Evolutionary conservation across 2,329 filamentous ascomycete species (phyloP), one percentile per base, ranked within the genome.

Genomic region (Aspergillus sp.): DNA sequence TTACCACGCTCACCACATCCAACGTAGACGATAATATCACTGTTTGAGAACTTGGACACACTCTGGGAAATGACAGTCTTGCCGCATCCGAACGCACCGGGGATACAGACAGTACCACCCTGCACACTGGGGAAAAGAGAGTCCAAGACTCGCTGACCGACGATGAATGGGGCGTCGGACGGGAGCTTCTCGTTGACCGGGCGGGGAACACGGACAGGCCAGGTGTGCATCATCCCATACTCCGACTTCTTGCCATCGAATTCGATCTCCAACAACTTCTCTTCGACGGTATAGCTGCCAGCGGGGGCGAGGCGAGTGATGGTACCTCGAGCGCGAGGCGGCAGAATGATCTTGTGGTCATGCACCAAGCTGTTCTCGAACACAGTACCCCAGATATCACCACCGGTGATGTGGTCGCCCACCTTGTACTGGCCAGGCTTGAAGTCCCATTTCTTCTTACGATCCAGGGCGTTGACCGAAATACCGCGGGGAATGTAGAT

Each of bases 31-130:
- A 99, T 99, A 68, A 97, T 90, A 73, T 99, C 94, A 74, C 89
- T 94, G 86, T 99, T 99, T 70, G 94, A 99, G 81, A 99, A 99
- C 78, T 99, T 99, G 75, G 94, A 99, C 59, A 99, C 88, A 56
- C 91, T 96, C 78, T 99, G 94, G 68, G 88, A 92, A 77, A 99
- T 99, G 79, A 99, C 94, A 67, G 94, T 99, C 86, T 99, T 99
- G 71, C 94, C 94, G 69, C 94, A 99, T 61, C 94, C 94, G 72
- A 99, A 99, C 76, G 94, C 94, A 71, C 94, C 94, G 21, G 94
- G 94, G 69, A 99, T 99, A 71, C 93, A 96, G 61, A 97, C 91
- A 42, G 94, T 99, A 71, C 94, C 94, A 74, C 94, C 94, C 78
- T 96, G 91, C 9, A 99, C 94, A 79, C 88, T 88, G 49, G 94